These are phyloP conservation scores for Myochromella boudieri DNA, from an alignment of 768 basidiomycete genomes.

Conservation along the genomic window DNA sequence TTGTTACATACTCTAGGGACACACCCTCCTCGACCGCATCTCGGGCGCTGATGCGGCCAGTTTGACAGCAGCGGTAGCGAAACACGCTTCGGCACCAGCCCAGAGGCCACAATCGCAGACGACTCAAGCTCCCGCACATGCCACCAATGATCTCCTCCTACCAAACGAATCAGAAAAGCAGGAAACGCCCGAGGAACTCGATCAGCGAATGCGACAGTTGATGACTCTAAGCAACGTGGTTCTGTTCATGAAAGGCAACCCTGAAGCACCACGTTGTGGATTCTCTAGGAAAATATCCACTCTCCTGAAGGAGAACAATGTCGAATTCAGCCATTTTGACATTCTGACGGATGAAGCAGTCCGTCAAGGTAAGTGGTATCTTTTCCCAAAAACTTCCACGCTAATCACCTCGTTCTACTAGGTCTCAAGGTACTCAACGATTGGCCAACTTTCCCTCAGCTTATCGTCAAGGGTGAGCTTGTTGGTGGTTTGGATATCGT, in stretches of 20 bases:
- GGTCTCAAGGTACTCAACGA: slow-evolving; percentile 78
- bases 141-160: slow-evolving; percentile 20
- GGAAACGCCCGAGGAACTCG: slow-evolving; percentile 69
- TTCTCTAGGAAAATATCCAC: slow-evolving; percentile 78
- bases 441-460: slow-evolving; percentile 89
- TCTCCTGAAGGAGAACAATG: slow-evolving; percentile 60
- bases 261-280: slow-evolving; percentile 77
- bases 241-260: slow-evolving; percentile 89
- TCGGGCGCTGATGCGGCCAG: slow-evolving; percentile 74
- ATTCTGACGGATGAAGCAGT: slow-evolving; percentile 82
- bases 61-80: slow-evolving; percentile 61
- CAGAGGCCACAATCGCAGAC: slow-evolving; percentile 51
- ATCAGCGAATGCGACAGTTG: slow-evolving; percentile 58
- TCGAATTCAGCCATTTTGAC: slow-evolving; percentile 78
- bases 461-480: slow-evolving; percentile 87
- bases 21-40: slow-evolving; percentile 77
- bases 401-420: slow-evolving; percentile 18
- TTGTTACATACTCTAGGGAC: slow-evolving; percentile 57
- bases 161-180: slow-evolving; percentile 19
- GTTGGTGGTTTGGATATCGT: slow-evolving; percentile 95
- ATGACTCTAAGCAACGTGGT: slow-evolving; percentile 83
- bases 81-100: slow-evolving; percentile 44
- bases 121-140: slow-evolving; percentile 36
- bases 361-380: slow-evolving; percentile 59
- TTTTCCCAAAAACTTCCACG: neutral